A percentile compares a stretch with the other conserved stretches of the same genome.
phyloP scores from a whole-genome alignment of 2,329 filamentous ascomycete species.

The Seiridium unicorne region DNA sequence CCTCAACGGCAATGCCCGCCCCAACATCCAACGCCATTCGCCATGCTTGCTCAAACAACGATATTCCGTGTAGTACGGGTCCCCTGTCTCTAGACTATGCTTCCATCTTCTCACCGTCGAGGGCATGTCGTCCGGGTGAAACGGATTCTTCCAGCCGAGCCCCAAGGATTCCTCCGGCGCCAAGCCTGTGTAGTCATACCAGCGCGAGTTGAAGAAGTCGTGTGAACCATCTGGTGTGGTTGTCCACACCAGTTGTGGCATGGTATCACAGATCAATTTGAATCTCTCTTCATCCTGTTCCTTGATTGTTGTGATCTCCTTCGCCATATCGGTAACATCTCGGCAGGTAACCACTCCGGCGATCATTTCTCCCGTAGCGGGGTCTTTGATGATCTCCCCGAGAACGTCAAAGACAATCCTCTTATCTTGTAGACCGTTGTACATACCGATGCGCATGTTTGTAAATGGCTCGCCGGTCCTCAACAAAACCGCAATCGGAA shows the following conservation, averaged over 20 bases:
- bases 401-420: slow-evolving; percentile 62
- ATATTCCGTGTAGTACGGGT: slow-evolving; percentile 70
- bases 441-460: slow-evolving; percentile 61
- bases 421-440: slow-evolving; percentile 49
- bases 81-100: slow-evolving; percentile 63
- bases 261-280: slow-evolving; percentile 71
- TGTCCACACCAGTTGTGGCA: slow-evolving; percentile 74
- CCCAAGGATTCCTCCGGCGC: slow-evolving; percentile 61
- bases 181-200: slow-evolving; percentile 77
- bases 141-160: slow-evolving; percentile 58
- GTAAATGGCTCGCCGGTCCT: slow-evolving; percentile 59
- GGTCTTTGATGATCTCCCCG: slow-evolving; percentile 67
- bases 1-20: slow-evolving; percentile 65
- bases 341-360: slow-evolving; percentile 71
- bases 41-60: slow-evolving; percentile 65
- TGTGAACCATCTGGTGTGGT: slow-evolving; percentile 62
- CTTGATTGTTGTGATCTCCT: slow-evolving; percentile 68
- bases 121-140: slow-evolving; percentile 68
- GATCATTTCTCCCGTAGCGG: slow-evolving; percentile 67
- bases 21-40: slow-evolving; percentile 77
- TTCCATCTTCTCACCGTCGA: slow-evolving; percentile 57
- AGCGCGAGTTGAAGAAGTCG: slow-evolving; percentile 76
- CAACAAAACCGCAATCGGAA: slow-evolving; percentile 65
- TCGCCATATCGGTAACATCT: slow-evolving; percentile 69
- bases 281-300: slow-evolving; percentile 73